A percentile compares a stretch with the other conserved stretches of the same genome.
Evolutionary conservation across 164 flowering plant species (phyloP).

Genomic region (Kalanchoe fedtschenkoi): DNA sequence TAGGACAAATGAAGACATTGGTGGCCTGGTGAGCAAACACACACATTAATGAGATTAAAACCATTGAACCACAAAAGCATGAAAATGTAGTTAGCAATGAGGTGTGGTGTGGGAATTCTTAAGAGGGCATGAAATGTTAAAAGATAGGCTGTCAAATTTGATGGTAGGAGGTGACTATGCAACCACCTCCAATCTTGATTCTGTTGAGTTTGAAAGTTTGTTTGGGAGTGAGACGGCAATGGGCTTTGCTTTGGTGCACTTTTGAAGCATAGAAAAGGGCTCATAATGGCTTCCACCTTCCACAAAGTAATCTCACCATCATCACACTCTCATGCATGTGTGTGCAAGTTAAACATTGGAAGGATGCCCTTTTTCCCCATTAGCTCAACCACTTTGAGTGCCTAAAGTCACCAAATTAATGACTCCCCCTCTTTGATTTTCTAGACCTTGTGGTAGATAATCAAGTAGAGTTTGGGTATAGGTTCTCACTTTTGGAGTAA

Average conservation of each 20-base stretch:
- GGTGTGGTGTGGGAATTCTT: background rate
- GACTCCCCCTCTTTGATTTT: background rate
- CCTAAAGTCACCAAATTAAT: background rate
- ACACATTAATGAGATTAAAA: no score
- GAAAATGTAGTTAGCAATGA: background rate
- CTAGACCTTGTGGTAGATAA: background rate
- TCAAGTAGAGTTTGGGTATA: no score
- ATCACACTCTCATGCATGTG: background rate
- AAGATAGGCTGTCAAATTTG: slow-evolving; percentile 18
- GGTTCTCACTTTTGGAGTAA: no score
- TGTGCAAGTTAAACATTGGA: background rate
- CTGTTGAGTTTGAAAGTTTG: slow-evolving; percentile 16
- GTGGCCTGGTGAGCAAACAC: no score
- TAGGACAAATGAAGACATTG: no score
- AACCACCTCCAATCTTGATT: slow-evolving; percentile 28
- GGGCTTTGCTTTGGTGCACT: background rate
- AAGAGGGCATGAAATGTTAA: background rate
- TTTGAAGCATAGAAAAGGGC: background rate
- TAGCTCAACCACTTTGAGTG: slow-evolving; percentile 19
- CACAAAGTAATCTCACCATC: background rate
- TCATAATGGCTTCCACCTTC: background rate
- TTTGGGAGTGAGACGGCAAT: slow-evolving; percentile 10
- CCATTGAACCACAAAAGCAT: background rate
- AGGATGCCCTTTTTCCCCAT: slow-evolving; percentile 6
- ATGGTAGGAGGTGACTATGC: slow-evolving; percentile 28